These are phyloP conservation scores for Boletellus deceptivus DNA, from an alignment of 1,284 basidiomycete genomes.

Conservation along the genomic window DNA sequence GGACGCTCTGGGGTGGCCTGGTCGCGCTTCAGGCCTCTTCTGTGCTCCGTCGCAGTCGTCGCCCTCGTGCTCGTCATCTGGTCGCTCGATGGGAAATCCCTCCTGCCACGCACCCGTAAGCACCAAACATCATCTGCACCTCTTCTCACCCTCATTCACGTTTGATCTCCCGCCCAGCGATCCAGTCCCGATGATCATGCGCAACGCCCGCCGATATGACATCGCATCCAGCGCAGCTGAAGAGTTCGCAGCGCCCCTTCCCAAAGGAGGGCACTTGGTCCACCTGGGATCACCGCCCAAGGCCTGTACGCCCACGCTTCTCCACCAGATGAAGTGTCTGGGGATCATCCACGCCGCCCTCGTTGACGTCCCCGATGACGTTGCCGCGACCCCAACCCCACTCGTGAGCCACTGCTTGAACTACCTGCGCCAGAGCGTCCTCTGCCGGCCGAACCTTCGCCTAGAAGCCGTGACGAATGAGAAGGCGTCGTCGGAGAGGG, in stretches of 20 bases:
- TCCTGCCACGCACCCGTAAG: background rate
- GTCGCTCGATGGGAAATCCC: background rate
- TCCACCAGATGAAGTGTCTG: slow-evolving; percentile 34
- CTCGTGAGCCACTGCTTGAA: slow-evolving; percentile 31
- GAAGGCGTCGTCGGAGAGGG: slow-evolving; percentile 3
- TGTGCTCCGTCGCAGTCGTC: background rate
- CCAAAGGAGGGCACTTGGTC: slow-evolving; percentile 6
- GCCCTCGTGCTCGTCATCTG: background rate
- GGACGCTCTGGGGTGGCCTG: background rate
- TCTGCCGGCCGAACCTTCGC: slow-evolving; percentile 24
- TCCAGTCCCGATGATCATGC: slow-evolving; percentile 3
- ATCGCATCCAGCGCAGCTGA: background rate
- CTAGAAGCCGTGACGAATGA: slow-evolving; percentile 7
- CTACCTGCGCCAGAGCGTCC: slow-evolving; percentile 30
- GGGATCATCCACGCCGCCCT: slow-evolving; percentile 18
- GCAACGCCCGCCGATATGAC: slow-evolving; percentile 1
- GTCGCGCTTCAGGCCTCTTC: background rate
- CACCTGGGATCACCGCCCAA: slow-evolving; percentile 10
- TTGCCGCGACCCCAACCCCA: slow-evolving; percentile 1
- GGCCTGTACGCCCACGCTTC: slow-evolving; percentile 28
- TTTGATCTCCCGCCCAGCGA: slow-evolving; percentile 2
- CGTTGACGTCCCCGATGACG: background rate
- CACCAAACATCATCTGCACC: too few relatives aligned
- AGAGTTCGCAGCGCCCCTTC: slow-evolving; percentile 8
- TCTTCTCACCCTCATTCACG: background rate